Evolutionary conservation across 2,329 filamentous ascomycete species (phyloP).

Genomic region (Pseudogymnoascus sp.): DNA sequence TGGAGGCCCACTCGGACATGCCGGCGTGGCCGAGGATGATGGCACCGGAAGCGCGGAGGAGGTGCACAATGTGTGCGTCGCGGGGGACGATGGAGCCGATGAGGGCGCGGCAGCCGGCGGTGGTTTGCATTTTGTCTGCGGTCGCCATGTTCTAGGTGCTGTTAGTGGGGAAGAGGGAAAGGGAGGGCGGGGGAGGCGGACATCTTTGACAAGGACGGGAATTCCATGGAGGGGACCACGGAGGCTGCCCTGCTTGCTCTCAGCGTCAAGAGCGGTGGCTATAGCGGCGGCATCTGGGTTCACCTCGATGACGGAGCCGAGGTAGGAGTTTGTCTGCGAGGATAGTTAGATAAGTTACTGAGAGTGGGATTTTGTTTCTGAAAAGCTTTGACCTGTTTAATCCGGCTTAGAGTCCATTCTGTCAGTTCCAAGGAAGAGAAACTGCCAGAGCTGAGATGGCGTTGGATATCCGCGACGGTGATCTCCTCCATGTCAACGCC

Average conservation of each 20-base stretch:
- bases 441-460: background rate
- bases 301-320: constrained; percentile 22
- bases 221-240: constrained; percentile 46
- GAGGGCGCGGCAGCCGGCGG: constrained; percentile 50
- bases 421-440: constrained; percentile 13
- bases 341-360: background rate
- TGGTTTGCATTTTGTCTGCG: constrained; percentile 50
- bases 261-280: constrained; percentile 20
- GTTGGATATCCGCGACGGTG: constrained; percentile 3
- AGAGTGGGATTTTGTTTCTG: background rate
- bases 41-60: constrained; percentile 54
- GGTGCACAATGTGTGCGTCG: constrained; percentile 51
- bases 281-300: constrained; percentile 26
- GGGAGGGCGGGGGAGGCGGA: background rate
- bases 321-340: background rate
- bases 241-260: constrained; percentile 16
- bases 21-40: constrained; percentile 63
- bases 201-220: constrained; percentile 52
- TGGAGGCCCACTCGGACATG: constrained; percentile 60
- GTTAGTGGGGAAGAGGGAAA: background rate
- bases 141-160: constrained; percentile 45
- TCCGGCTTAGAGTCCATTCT: background rate
- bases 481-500: constrained; percentile 11
- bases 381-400: background rate
- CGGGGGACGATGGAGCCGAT: constrained; percentile 46